Percentiles rank a stretch among this genome's conserved stretches.
These are phyloP conservation scores for Gyrodon lividus DNA, from an alignment of 768 basidiomycete species.

Conservation along the genomic window DNA sequence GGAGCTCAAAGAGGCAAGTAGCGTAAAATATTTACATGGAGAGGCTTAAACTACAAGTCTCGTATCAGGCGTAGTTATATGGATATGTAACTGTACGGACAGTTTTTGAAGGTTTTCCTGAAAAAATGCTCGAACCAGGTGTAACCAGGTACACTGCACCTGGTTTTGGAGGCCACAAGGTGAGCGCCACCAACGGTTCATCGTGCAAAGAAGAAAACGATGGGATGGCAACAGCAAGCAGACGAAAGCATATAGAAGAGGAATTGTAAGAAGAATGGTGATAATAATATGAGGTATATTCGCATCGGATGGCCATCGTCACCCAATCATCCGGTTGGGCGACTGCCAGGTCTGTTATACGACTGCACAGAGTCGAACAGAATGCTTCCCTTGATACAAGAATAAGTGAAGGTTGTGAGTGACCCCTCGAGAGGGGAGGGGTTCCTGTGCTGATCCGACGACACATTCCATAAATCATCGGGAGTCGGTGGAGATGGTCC, in stretches of 20 bases:
- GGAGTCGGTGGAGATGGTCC: background rate
- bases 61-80: background rate
- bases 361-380: background rate
- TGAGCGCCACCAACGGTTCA: background rate
- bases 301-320: background rate
- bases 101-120: background rate
- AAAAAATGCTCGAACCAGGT: too few relatives aligned
- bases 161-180: background rate
- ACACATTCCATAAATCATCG: background rate
- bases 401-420: background rate
- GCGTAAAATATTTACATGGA: background rate
- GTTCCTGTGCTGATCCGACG: slow-evolving; percentile 3
- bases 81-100: background rate
- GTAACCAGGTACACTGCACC: background rate
- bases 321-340: slow-evolving; percentile 2
- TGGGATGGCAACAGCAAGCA: background rate
- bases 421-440: slow-evolving; percentile 1
- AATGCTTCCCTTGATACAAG: slow-evolving; percentile 2
- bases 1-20: background rate
- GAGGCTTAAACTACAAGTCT: too few relatives aligned
- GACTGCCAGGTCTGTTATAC: slow-evolving; percentile 1
- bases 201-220: background rate
- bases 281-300: background rate
- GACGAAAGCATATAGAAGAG: background rate
- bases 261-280: background rate